phyloP scores from a whole-genome alignment of 2,329 filamentous ascomycete species.

The Trichoderma sp. region DNA sequence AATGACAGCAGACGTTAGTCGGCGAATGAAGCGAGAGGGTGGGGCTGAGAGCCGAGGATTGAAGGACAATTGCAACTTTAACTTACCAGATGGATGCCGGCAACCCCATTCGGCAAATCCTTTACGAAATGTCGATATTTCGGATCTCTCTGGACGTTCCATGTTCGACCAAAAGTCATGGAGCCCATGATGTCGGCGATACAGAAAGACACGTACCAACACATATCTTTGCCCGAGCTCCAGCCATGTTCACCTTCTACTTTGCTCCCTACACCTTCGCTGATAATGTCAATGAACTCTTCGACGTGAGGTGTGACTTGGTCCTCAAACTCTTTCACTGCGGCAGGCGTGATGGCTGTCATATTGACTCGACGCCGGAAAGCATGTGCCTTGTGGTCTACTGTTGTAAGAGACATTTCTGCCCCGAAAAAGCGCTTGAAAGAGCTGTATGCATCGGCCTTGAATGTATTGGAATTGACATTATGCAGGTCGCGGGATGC shows the following conservation, averaged over 20 bases:
- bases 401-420: slow-evolving; percentile 27
- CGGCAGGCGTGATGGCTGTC: slow-evolving; percentile 24
- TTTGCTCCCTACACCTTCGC: slow-evolving; percentile 18
- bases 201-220: slow-evolving; percentile 23
- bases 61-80: not conserved
- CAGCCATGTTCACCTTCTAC: slow-evolving; percentile 21
- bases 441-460: slow-evolving; percentile 21
- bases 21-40: not conserved
- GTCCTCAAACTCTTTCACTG: slow-evolving; percentile 24
- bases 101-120: slow-evolving; percentile 24
- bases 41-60: not conserved
- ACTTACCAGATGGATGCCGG: slow-evolving; percentile 25
- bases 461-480: slow-evolving; percentile 24
- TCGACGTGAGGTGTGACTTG: slow-evolving; percentile 24
- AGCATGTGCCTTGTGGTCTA: slow-evolving; percentile 25
- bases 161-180: slow-evolving; percentile 26
- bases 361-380: slow-evolving; percentile 26
- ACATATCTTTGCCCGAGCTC: slow-evolving; percentile 24
- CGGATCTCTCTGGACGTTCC: slow-evolving; percentile 25
- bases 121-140: slow-evolving; percentile 24
- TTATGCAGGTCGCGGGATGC: slow-evolving; percentile 21
- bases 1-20: not conserved
- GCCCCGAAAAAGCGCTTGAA: slow-evolving; percentile 26
- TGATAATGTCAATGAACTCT: slow-evolving; percentile 17
- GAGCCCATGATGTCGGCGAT: slow-evolving; percentile 28